These are phyloP conservation scores for Phyllosticta citribraziliensis DNA, from an alignment of 2,329 filamentous ascomycete genomes.

Conservation along the genomic window DNA sequence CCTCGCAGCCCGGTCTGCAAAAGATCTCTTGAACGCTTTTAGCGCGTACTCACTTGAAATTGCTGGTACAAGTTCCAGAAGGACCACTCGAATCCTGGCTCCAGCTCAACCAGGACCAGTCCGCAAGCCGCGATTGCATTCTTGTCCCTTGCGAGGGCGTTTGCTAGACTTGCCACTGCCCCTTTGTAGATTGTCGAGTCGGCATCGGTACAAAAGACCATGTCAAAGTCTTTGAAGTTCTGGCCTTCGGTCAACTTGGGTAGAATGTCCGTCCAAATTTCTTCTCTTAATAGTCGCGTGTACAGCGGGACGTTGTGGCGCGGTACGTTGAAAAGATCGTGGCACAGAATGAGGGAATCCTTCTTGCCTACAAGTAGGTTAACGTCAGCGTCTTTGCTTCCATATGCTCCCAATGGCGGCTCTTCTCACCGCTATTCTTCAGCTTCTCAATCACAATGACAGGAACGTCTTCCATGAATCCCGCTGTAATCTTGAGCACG, in stretches of 20 bases:
- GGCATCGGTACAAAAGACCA: conserved; percentile 18
- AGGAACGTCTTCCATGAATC: conserved; percentile 18
- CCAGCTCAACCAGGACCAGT: conserved; percentile 16
- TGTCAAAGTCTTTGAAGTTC: conserved; percentile 14
- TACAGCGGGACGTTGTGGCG: conserved; percentile 13
- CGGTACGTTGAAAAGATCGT: conserved; percentile 17
- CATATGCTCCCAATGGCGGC: not conserved
- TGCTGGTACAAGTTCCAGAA: conserved; percentile 18
- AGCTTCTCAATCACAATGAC: conserved; percentile 17
- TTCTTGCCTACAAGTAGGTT: conserved; percentile 12
- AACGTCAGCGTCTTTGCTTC: not conserved
- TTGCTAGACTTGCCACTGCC: conserved; percentile 14
- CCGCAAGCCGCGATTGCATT: conserved; percentile 17
- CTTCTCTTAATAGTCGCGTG: conserved; percentile 12
- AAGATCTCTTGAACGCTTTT: not conserved
- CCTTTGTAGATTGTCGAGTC: conserved; percentile 17
- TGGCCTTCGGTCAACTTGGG: conserved; percentile 12
- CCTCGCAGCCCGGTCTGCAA: not conserved
- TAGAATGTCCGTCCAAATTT: conserved; percentile 15
- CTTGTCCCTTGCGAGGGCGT: conserved; percentile 14
- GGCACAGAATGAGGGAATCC: conserved; percentile 16
- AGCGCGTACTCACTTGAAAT: conserved; percentile 12
- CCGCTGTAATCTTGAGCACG: conserved; percentile 14
- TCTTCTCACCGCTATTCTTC: conserved; percentile 12
- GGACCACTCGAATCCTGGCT: conserved; percentile 17